Percentiles rank a stretch among this genome's conserved stretches.
These are phyloP conservation scores for Paracoccidioides brasiliensis DNA, from an alignment of 2,329 filamentous ascomycete species.

Conservation along the genomic window DNA sequence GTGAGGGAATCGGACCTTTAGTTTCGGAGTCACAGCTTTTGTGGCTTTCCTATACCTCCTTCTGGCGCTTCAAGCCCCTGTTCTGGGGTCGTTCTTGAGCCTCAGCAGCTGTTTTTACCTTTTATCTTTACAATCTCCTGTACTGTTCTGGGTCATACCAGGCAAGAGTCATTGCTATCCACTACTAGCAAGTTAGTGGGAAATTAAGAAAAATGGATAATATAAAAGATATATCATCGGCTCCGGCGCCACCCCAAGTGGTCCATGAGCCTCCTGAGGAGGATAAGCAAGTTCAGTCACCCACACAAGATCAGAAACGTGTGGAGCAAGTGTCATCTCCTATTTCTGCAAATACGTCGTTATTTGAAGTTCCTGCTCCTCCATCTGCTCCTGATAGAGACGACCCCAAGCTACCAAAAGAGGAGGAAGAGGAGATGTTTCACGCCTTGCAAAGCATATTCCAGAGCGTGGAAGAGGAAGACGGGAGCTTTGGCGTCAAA, in stretches of 20 bases:
- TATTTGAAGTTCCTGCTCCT: slow-evolving; percentile 4
- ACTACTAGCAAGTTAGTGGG: too few relatives aligned
- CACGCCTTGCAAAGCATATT: slow-evolving; percentile 21
- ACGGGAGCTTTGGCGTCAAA: slow-evolving; percentile 16
- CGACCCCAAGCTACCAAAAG: slow-evolving; percentile 10
- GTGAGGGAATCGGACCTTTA: too few relatives aligned
- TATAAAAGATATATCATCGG: slow-evolving; percentile 1
- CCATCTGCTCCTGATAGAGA: slow-evolving; percentile 13
- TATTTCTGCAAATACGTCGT: neutral
- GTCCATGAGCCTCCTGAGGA: neutral
- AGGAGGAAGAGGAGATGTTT: slow-evolving; percentile 25
- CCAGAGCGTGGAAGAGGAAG: slow-evolving; percentile 15
- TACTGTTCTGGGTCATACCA: too few relatives aligned
- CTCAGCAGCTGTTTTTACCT: too few relatives aligned
- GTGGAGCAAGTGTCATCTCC: neutral
- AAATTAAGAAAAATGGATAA: neutral
- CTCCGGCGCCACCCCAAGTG: neutral
- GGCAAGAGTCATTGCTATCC: too few relatives aligned
- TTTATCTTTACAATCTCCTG: too few relatives aligned
- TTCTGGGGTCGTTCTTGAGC: too few relatives aligned
- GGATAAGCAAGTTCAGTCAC: neutral
- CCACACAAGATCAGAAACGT: neutral
- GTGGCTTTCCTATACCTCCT: too few relatives aligned
- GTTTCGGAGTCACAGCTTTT: too few relatives aligned
- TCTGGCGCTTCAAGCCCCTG: too few relatives aligned